Percentiles rank a stretch among this genome's conserved stretches.
Conservation (phyloP, 176 grass and related monocot genomes). For the Canna indica region DNA sequence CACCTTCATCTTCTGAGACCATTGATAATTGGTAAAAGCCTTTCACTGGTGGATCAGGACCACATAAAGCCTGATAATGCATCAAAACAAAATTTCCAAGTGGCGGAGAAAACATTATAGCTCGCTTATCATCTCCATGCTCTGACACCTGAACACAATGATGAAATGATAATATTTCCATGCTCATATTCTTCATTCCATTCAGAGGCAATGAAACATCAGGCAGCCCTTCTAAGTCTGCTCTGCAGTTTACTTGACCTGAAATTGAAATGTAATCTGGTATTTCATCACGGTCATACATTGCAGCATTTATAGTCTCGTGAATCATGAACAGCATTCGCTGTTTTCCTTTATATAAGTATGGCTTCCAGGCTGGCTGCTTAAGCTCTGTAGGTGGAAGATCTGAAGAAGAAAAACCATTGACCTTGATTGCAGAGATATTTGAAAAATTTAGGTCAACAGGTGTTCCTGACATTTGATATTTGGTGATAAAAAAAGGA, state of each 20-base stretch:
- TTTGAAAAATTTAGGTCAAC: slow-evolving; percentile 77
- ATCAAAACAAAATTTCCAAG: slow-evolving; percentile 80
- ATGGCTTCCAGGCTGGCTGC: slow-evolving; percentile 93
- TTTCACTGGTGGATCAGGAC: slow-evolving; percentile 61
- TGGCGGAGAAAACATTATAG: slow-evolving; percentile 75
- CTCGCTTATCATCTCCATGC: slow-evolving; percentile 62
- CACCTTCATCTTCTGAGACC: slow-evolving; percentile 90
- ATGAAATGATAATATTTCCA: slow-evolving; percentile 72
- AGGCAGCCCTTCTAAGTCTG: slow-evolving; percentile 88
- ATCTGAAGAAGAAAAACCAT: slow-evolving; percentile 59
- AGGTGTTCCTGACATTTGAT: slow-evolving; percentile 53
- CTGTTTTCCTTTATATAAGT: slow-evolving; percentile 82
- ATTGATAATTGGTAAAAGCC: slow-evolving; percentile 93
- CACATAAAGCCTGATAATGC: slow-evolving; percentile 58
- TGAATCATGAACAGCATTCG: slow-evolving; percentile 57
- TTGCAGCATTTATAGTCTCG: slow-evolving; percentile 63
- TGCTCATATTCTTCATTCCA: slow-evolving; percentile 60
- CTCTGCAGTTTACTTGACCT: slow-evolving; percentile 85
- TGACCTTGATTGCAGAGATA: slow-evolving; percentile 56
- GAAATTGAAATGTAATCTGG: slow-evolving; percentile 79
- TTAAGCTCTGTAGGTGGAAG: slow-evolving; percentile 58
- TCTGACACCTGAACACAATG: slow-evolving; percentile 84
- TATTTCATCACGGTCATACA: slow-evolving; percentile 97
- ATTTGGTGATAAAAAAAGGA: background rate
- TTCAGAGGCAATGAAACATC: slow-evolving; percentile 74